Evolutionary conservation across 2,329 filamentous ascomycete genomes (phyloP), one percentile per base, ranked within the genome.

Genomic region (Trichoderma atrobrunneum): DNA sequence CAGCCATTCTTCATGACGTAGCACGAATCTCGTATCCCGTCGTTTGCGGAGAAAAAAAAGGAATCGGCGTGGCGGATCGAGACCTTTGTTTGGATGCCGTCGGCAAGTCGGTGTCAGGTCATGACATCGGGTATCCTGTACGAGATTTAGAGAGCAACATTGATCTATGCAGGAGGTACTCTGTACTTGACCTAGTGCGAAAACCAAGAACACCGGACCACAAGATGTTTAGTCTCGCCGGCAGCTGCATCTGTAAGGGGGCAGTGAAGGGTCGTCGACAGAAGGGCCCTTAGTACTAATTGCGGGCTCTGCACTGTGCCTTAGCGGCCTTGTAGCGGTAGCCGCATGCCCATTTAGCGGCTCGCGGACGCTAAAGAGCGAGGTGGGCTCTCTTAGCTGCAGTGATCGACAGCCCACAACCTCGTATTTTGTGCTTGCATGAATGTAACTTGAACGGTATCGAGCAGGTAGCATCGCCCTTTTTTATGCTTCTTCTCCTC

Each of bases 1-100:
- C 63, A 62, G 60, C 62, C 63, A 64, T 66, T 57, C 36, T 16
- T 28, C 43, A 75, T 76, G 75, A 75, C 73, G 76, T 76, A 73
- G 74, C 71, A 77, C 73, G 43, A 51, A 64, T 66, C 72, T 77
- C 76, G 76, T 76, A 76, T 76, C 70, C 60, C 72, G 51, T 39
- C 48, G 43, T 30, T 64, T 14, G 57, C 43, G 61, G 26, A 34
- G 24, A 65, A 51, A 51, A 62, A 34, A n/a, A 21, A 54, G 21
- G 43, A 48, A 57, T 56, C 60, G 48, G 59, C 32, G 51, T 51
- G 69, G 59, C 48, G 69, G 48, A 51, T 59, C 32, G 48, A 36
- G 68, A 51, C 34, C 34, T 18, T 43, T 21, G 34, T 34, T 34
- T 24, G 54, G 18, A 39, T 51, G 39, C 60, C 56, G 39, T 67